Evolutionary conservation across 495 filamentous ascomycete genomes (phyloP).

Genomic region (Aspergillus mulundensis): DNA sequence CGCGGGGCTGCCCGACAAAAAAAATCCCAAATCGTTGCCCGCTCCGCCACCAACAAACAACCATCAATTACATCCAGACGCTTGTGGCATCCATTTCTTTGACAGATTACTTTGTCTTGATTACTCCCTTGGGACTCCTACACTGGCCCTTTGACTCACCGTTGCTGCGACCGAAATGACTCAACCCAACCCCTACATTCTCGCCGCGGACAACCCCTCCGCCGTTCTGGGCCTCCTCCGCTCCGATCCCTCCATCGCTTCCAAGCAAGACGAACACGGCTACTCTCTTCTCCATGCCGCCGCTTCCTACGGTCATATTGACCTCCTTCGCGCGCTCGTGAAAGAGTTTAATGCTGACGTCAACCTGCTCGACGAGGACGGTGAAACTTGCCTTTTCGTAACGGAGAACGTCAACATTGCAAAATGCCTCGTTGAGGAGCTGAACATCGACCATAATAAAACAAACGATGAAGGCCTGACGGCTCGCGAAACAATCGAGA

Average conservation of each 20-base stretch:
- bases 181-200: slow-evolving; percentile 67
- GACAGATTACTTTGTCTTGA: background rate
- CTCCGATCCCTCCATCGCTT: slow-evolving; percentile 61
- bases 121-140: background rate
- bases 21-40: background rate
- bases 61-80: background rate
- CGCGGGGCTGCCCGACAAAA: slow-evolving; percentile 14
- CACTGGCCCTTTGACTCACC: slow-evolving; percentile 14
- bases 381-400: slow-evolving; percentile 86
- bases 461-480: slow-evolving; percentile 63
- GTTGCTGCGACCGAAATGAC: slow-evolving; percentile 33
- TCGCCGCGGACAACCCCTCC: slow-evolving; percentile 71
- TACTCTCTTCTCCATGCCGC: slow-evolving; percentile 93
- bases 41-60: background rate
- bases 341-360: slow-evolving; percentile 70
- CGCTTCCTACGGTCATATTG: slow-evolving; percentile 80
- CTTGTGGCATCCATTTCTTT: background rate
- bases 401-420: slow-evolving; percentile 74
- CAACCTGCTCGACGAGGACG: slow-evolving; percentile 80
- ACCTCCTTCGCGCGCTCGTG: slow-evolving; percentile 75
- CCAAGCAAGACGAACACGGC: slow-evolving; percentile 71
- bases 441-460: slow-evolving; percentile 61
- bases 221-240: slow-evolving; percentile 63
- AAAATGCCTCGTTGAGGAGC: slow-evolving; percentile 71
- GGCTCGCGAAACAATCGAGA: slow-evolving; percentile 66